Base-by-base conservation (phyloP, 345 rosid genomes). In the Eucalyptus camaldulensis region DNA sequence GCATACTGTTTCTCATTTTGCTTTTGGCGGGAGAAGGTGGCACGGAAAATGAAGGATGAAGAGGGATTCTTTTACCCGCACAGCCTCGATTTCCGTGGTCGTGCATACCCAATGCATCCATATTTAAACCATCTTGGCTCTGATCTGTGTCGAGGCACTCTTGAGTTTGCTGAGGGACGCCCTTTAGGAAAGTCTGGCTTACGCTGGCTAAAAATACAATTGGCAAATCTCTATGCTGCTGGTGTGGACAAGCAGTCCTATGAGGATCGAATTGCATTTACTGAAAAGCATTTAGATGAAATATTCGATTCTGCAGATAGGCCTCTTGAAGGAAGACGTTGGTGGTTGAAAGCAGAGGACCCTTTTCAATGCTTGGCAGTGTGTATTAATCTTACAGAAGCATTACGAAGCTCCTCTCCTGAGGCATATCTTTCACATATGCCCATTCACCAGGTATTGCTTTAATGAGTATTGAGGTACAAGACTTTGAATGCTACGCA, bases 311-410 rank as follows among this genome's bases (percentile, higher is more conserved):
- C 99, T 88, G 96, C 99, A 40, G 99, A 98, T 93, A 92, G 93
- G 90, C 99, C 99, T 88, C 96, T 98, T 88, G 99, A 96, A 93
- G 99, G 99, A 92, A 92, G 87, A 86, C 93, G 95, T 31, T 98
- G 99, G 99, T 98, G 99, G 99, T 94, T 97, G 93, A 91, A 91
- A 83, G 99, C 99, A 89, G 99, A 98, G 94, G 99, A 98, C 91
- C 99, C 99, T 88, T 96, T 96, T 60, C 99, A 98, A 88, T 98
- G 99, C 95, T 94, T 98, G 94, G 99, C 99, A 80, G 92, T 95
- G 54, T 98, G 99, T 91, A 92, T 96, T 85, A 94, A 94, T 92
- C 97, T 98, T 72, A 69, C 99, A 53, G 99, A 97, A 94, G 99
- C 99, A 91, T 89, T 96, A 91, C 95, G 99, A 93, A 98, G 98